These are phyloP conservation scores for Gypsophila paniculata DNA, from an alignment of 179 eudicot genomes.

Conservation along the genomic window DNA sequence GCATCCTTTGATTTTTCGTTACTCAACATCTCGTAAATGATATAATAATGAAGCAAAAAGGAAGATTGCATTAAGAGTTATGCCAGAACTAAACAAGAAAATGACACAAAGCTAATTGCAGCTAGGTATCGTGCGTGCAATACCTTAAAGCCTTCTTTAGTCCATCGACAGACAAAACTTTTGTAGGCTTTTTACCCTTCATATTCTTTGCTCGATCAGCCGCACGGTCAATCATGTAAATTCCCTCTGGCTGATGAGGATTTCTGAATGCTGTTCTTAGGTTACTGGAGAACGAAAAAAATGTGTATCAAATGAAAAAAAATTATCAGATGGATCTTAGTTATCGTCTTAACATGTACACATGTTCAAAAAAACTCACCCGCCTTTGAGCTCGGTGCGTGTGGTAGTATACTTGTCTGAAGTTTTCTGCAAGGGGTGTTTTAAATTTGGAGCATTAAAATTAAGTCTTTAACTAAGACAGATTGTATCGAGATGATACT, in stretches of 20 bases:
- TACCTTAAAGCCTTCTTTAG: slow-evolving; percentile 84
- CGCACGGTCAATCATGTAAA: slow-evolving; percentile 62
- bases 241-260: slow-evolving; percentile 56
- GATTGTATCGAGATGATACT: slow-evolving; percentile 7
- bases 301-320: neutral
- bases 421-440: slow-evolving; percentile 44
- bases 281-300: slow-evolving; percentile 47
- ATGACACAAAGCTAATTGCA: too few relatives aligned
- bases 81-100: too few relatives aligned
- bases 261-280: slow-evolving; percentile 70
- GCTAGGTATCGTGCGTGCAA: slow-evolving; percentile 2
- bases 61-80: too few relatives aligned
- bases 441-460: neutral
- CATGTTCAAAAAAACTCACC: slow-evolving; percentile 43
- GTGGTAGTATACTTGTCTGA: slow-evolving; percentile 59
- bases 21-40: neutral
- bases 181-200: slow-evolving; percentile 46
- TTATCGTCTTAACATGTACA: neutral
- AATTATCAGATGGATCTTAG: neutral
- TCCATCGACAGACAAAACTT: slow-evolving; percentile 74
- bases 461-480: neutral
- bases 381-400: slow-evolving; percentile 91
- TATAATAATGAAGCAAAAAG: too few relatives aligned
- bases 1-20: neutral
- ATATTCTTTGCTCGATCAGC: slow-evolving; percentile 35